Base-by-base conservation (phyloP, 352 stramenopile genomes). In the Globisporangium spinosum region DNA sequence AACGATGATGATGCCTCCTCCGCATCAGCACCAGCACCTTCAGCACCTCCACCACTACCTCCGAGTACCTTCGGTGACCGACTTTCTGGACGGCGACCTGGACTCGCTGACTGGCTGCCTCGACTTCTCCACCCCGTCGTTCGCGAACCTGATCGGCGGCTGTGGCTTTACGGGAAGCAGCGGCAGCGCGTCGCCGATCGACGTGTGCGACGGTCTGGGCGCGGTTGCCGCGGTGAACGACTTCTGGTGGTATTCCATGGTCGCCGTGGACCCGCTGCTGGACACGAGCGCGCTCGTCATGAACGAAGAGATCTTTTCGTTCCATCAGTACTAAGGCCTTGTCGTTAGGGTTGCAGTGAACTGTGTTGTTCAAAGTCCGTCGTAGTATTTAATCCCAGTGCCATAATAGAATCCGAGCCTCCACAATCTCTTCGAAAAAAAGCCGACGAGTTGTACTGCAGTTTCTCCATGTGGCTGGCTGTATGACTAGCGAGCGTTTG, bases 161-260 rank as follows among this genome's bases (percentile, higher is more conserved):
- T 38, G 60, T n/a, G 22, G 27, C 58, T n/a, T 49, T 23, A 13
- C 5, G 10, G 4, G 49, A 8, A n/a, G 45, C 32, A 32, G 20
- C 27, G 40, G 63, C 25, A 63, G 56, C 38, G 54, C 63, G 40
- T 68, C 63, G 47, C 63, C 63, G 25, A 68, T 68, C 63, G 63
- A 68, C n/a, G 63, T 68, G 27, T 68, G 63, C 63, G 63, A 68
- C 13, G 63, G 38, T 2, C 27, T 68, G 53, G 63, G 58, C 54
- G 54, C 53, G 17, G 35, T 63, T 25, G 63, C 63, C 13, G 63
- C 63, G 15, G 63, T 61, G 51, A 68, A 32, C 63, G 63, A 68
- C 27, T 68, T 68, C 27, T 61, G 63, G 54, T 58, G 53, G 53
- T 45, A 68, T 27, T 54, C 63, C 1, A 35, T 63, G 2, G 27